Percentiles rank a stretch among this genome's conserved stretches.
Evolutionary conservation across 106 monocot genomes (phyloP).

Genomic region (Ottelia alismoides): DNA sequence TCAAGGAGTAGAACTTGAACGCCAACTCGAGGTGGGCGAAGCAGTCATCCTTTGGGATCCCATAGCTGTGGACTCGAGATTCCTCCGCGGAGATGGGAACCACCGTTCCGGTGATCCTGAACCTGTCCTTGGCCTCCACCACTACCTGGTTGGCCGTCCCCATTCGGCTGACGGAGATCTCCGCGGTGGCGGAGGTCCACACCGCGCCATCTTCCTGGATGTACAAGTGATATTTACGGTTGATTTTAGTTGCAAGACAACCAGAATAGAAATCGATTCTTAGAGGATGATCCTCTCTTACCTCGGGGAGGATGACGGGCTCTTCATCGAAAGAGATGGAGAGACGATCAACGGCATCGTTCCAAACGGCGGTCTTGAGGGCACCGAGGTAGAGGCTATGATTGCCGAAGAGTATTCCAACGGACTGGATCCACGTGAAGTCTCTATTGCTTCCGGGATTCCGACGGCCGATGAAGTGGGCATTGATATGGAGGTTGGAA

Average conservation of each 20-base stretch:
- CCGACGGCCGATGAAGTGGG: slow-evolving; percentile 48
- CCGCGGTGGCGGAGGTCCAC: slow-evolving; percentile 2
- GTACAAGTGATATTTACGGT: not conserved
- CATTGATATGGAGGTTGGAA: slow-evolving; percentile 49
- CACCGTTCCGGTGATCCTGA: too few relatives aligned
- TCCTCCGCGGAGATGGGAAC: slow-evolving; percentile 31
- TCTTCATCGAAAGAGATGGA: slow-evolving; percentile 21
- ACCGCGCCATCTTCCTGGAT: too few relatives aligned
- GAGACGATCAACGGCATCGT: slow-evolving; percentile 30
- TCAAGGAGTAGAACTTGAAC: slow-evolving; percentile 33
- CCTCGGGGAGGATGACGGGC: not conserved
- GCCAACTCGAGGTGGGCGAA: slow-evolving; percentile 34
- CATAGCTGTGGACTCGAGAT: slow-evolving; percentile 25
- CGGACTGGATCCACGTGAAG: slow-evolving; percentile 25
- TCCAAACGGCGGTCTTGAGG: not conserved
- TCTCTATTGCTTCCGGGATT: slow-evolving; percentile 18
- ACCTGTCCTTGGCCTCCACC: too few relatives aligned
- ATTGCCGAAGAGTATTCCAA: slow-evolving; percentile 6
- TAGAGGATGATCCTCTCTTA: too few relatives aligned
- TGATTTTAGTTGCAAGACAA: not conserved
- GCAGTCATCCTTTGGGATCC: slow-evolving; percentile 25
- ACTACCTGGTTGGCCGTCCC: slow-evolving; percentile 14
- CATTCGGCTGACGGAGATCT: slow-evolving; percentile 2
- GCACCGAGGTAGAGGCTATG: slow-evolving; percentile 10
- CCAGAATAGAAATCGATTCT: too few relatives aligned